Conservation (phyloP, 306 rosid genomes). For the Lablab purpureus region DNA sequence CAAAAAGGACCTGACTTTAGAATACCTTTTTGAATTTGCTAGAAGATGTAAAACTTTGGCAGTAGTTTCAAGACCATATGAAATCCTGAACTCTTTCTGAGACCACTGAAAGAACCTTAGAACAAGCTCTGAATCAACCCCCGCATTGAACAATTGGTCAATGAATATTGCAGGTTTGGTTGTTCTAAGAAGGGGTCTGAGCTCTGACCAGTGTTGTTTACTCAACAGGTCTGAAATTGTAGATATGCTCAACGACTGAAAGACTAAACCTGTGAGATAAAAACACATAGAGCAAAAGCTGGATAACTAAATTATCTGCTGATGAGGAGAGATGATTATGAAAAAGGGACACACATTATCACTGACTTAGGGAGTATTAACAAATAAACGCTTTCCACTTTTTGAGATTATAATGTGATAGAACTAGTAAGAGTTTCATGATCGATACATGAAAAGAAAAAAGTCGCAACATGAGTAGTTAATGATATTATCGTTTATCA, state of each 20-base stretch:
- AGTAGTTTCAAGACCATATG: conserved; percentile 60
- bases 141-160: conserved; percentile 58
- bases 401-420: conserved; percentile 1
- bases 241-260: conserved; percentile 39
- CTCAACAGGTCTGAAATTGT: conserved; percentile 65
- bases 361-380: neutral
- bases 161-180: conserved; percentile 55
- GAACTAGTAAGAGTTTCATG: neutral
- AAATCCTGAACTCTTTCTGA: conserved; percentile 55
- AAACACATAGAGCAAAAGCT: conserved; percentile 4
- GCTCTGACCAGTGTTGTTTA: conserved; percentile 76
- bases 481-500: neutral
- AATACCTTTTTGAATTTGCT: conserved; percentile 59
- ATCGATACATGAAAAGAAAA: neutral
- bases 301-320: conserved; percentile 1
- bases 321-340: neutral
- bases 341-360: neutral
- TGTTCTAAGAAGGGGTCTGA: conserved; percentile 60
- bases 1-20: conserved; percentile 66
- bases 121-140: conserved; percentile 64
- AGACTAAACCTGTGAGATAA: conserved; percentile 39
- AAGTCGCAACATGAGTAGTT: neutral
- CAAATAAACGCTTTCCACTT: neutral
- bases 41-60: conserved; percentile 61
- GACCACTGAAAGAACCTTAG: conserved; percentile 79